Percentiles rank a stretch among this genome's conserved stretches.
Conservation (phyloP, 1,139 yeast species). For the Arxiozyma slooffiae region DNA sequence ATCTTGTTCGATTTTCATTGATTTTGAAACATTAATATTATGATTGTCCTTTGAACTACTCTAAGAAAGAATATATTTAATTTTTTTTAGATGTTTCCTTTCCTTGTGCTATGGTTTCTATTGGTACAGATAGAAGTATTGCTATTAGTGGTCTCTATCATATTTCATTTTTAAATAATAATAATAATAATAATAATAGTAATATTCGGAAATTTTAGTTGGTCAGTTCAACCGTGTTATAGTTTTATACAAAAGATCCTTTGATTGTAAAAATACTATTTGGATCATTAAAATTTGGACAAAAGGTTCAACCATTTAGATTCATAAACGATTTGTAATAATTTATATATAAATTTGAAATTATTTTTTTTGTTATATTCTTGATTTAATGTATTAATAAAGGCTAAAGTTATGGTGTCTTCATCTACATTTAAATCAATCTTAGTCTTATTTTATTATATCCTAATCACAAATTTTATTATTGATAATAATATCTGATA, state of each 20-base stretch:
- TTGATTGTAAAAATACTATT: slow-evolving; percentile 71
- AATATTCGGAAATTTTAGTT: slow-evolving; percentile 55
- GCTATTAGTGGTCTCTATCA: slow-evolving; percentile 44
- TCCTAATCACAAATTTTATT: not conserved
- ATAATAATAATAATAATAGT: too few species aligned
- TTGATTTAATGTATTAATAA: slow-evolving; percentile 87
- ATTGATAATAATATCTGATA: not conserved
- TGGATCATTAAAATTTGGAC: slow-evolving; percentile 72
- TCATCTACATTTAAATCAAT: not conserved
- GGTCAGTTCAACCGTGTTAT: slow-evolving; percentile 51
- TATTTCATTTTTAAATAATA: slow-evolving; percentile 80
- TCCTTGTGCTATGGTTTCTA: slow-evolving; percentile 36
- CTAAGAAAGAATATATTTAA: slow-evolving; percentile 63
- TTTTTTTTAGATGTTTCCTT: slow-evolving; percentile 48
- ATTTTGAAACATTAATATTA: slow-evolving; percentile 57
- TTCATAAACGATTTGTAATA: slow-evolving; percentile 69
- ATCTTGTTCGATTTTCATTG: slow-evolving; percentile 44
- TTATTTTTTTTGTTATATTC: slow-evolving; percentile 37
- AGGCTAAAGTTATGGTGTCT: slow-evolving; percentile 61
- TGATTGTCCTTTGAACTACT: slow-evolving; percentile 63
- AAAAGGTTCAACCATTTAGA: slow-evolving; percentile 74
- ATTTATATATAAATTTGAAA: slow-evolving; percentile 73
- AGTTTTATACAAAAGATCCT: slow-evolving; percentile 73
- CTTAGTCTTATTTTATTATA: not conserved
- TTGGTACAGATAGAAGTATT: not conserved